Percentiles rank a stretch among this genome's conserved stretches.
These are phyloP conservation scores for Didymella sp. DNA, from an alignment of 2,329 filamentous ascomycete species.

Conservation along the genomic window DNA sequence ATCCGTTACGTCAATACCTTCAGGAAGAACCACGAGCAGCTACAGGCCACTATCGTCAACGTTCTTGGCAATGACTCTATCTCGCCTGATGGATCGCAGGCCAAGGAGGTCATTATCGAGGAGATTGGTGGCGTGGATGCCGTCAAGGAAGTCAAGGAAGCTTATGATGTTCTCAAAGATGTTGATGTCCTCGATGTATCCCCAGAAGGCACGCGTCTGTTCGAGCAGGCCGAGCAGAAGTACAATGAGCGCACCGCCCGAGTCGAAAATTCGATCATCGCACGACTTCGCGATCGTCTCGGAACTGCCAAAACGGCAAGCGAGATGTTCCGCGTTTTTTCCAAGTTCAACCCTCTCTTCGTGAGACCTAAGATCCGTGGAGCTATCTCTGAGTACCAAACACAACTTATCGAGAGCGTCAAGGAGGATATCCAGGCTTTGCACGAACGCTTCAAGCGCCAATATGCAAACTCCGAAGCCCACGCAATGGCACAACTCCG, in stretches of 20 bases:
- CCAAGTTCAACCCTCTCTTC: constrained; percentile 98
- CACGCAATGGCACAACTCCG: constrained; percentile 98
- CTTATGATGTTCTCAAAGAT: constrained; percentile 91
- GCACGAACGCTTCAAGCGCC: constrained; percentile 97
- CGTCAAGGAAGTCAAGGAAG: constrained; percentile 92
- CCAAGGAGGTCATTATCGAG: constrained; percentile 70
- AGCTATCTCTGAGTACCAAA: constrained; percentile 97
- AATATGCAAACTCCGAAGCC: constrained; percentile 97
- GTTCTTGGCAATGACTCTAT: constrained; percentile 75
- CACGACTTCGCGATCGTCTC: constrained; percentile 86
- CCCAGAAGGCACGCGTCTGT: constrained; percentile 84
- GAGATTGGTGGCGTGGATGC: constrained; percentile 98
- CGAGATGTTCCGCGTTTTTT: constrained; percentile 99
- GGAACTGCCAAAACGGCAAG: constrained; percentile 96
- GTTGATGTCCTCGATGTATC: constrained; percentile 95
- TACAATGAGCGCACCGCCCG: constrained; percentile 98
- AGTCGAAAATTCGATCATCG: constrained; percentile 99
- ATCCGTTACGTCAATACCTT: constrained; percentile 95
- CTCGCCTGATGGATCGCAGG: constrained; percentile 51
- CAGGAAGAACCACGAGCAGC: constrained; percentile 94
- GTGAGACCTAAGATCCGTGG: constrained; percentile 98
- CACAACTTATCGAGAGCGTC: constrained; percentile 96
- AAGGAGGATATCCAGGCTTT: constrained; percentile 93
- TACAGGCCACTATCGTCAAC: constrained; percentile 94
- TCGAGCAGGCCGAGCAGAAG: constrained; percentile 91